These are phyloP conservation scores for Erigeron philadelphicus DNA, from an alignment of 140 eudicot species.

Conservation along the genomic window DNA sequence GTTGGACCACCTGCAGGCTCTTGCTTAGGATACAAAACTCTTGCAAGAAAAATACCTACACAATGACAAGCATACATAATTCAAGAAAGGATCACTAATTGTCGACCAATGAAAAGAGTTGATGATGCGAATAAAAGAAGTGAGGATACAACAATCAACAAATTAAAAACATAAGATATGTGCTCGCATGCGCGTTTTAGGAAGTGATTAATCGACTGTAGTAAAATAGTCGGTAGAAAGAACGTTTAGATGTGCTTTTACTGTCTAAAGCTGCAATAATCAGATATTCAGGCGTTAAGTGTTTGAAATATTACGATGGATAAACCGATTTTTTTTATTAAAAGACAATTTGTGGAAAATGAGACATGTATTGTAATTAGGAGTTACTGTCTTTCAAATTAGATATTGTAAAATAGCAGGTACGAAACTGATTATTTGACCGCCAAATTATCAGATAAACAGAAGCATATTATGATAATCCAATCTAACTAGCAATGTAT, in stretches of 20 bases:
- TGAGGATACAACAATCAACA: slow-evolving; percentile 13
- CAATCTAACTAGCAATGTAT: slow-evolving; percentile 7
- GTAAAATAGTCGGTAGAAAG: background rate
- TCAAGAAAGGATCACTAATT: background rate
- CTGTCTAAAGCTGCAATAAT: background rate
- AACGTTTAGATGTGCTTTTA: background rate
- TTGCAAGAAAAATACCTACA: slow-evolving; percentile 78
- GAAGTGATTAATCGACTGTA: slow-evolving; percentile 11
- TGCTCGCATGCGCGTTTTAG: background rate
- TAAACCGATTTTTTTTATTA: background rate
- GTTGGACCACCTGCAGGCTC: slow-evolving; percentile 91
- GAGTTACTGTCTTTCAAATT: background rate
- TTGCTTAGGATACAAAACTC: slow-evolving; percentile 87
- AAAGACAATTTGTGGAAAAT: background rate
- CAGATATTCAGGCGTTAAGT: background rate
- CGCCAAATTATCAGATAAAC: no score
- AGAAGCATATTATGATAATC: no score
- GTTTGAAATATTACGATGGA: background rate
- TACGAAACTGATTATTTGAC: background rate
- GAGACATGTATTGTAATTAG: slow-evolving; percentile 2
- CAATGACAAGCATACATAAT: slow-evolving; percentile 14
- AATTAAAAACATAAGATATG: background rate
- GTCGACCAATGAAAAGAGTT: background rate
- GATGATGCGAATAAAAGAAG: background rate
- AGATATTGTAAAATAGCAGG: background rate